These are phyloP conservation scores for Lunasporangiospora selenospora DNA, from an alignment of 192 early-diverging fungal genomes.

Conservation along the genomic window DNA sequence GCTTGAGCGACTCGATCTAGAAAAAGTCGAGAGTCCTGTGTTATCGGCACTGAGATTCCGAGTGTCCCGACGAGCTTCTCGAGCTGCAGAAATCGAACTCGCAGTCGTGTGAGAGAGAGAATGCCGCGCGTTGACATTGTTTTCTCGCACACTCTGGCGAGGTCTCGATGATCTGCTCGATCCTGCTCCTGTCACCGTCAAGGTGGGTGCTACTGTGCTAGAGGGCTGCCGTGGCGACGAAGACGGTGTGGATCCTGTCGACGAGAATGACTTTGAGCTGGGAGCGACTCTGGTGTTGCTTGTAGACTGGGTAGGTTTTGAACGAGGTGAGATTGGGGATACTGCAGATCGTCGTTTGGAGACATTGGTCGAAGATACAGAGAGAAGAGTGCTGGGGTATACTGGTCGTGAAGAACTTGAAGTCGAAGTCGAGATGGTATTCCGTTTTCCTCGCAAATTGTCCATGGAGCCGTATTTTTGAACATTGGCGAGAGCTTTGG, in stretches of 20 bases:
- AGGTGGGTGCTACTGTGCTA: not conserved
- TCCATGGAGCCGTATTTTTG: conserved; percentile 20
- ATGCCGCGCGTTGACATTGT: too few species aligned
- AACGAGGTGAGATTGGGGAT: conserved; percentile 16
- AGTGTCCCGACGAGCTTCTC: too few species aligned
- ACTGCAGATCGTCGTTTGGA: conserved; percentile 28
- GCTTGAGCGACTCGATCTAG: too few species aligned
- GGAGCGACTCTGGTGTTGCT: conserved; percentile 9
- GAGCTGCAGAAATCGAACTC: too few species aligned
- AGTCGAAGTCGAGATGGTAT: conserved; percentile 29
- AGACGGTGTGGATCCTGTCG: conserved; percentile 37
- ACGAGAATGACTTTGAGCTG: conserved; percentile 14
- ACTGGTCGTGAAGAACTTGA: conserved; percentile 11
- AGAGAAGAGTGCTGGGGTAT: conserved; percentile 33
- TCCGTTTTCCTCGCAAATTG: conserved; percentile 26
- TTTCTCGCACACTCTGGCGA: too few species aligned
- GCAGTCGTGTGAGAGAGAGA: too few species aligned
- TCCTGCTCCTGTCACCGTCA: too few species aligned
- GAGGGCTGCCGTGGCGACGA: conserved; percentile 21
- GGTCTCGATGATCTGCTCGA: too few species aligned
- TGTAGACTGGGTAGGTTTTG: not conserved
- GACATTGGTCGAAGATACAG: not conserved
- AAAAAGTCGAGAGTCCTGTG: too few species aligned
- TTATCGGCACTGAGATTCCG: too few species aligned
- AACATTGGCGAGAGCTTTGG: conserved; percentile 15